Evolutionary conservation across 2,329 filamentous ascomycete genomes (phyloP).

Genomic region (Lasiodiplodia theobromae): DNA sequence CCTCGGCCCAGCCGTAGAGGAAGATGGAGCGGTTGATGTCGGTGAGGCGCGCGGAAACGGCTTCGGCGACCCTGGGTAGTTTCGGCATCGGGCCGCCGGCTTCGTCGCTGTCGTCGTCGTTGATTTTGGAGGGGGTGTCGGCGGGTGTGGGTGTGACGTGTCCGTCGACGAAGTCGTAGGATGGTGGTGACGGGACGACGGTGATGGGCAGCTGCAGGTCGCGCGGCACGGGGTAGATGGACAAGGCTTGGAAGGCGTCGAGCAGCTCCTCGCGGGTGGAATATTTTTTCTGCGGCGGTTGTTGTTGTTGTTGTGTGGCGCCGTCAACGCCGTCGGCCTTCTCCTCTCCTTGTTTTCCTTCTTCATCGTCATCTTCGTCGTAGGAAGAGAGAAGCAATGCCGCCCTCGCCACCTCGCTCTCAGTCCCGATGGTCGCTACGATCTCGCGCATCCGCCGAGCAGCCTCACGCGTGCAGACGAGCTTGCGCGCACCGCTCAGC

Average conservation of each 20-base stretch:
- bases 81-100: slow-evolving; percentile 41
- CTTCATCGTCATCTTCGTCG: slow-evolving; percentile 31
- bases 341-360: slow-evolving; percentile 31
- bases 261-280: slow-evolving; percentile 28
- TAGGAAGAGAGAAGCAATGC: slow-evolving; percentile 59
- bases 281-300: not conserved
- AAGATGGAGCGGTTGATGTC: slow-evolving; percentile 74
- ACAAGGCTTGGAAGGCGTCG: slow-evolving; percentile 44
- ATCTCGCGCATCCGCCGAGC: slow-evolving; percentile 65
- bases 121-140: not conserved
- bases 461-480: slow-evolving; percentile 73
- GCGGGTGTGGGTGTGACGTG: not conserved
- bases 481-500: slow-evolving; percentile 56
- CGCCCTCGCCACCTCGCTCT: slow-evolving; percentile 60
- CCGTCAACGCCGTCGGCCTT: not conserved
- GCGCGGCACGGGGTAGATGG: slow-evolving; percentile 61
- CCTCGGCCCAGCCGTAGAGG: slow-evolving; percentile 71
- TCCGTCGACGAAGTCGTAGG: slow-evolving; percentile 34
- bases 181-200: slow-evolving; percentile 52
- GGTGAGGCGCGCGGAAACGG: slow-evolving; percentile 59
- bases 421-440: slow-evolving; percentile 48
- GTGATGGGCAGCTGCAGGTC: slow-evolving; percentile 68
- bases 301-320: not conserved
- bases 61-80: slow-evolving; percentile 51
- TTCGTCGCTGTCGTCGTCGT: not conserved